These are phyloP conservation scores for Cordyceps cateniannulata DNA, from an alignment of 2,329 filamentous ascomycete species.

Conservation along the genomic window DNA sequence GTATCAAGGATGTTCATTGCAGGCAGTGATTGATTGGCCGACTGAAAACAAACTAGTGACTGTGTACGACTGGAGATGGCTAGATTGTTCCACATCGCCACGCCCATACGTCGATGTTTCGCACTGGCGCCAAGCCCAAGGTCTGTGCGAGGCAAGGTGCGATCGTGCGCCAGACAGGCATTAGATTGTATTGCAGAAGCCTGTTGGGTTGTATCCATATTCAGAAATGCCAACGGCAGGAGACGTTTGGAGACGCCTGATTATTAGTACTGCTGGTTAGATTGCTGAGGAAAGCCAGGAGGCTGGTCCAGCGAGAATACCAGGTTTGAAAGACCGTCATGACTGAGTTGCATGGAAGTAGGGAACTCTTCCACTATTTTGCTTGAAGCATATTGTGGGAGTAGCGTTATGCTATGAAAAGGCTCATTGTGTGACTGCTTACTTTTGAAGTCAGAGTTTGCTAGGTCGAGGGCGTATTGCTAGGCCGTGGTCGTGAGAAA, in stretches of 20 bases:
- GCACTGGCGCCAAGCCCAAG: background rate
- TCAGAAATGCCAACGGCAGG: background rate
- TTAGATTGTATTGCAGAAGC: background rate
- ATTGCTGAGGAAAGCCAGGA: no score
- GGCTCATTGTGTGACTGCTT: background rate
- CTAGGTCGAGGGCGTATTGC: background rate
- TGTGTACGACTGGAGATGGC: background rate
- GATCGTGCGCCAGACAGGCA: background rate
- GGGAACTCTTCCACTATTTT: background rate
- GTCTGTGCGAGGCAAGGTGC: conserved; percentile 10
- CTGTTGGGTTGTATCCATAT: background rate
- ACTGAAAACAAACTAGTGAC: background rate
- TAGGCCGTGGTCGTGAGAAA: background rate
- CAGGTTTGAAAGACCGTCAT: no score
- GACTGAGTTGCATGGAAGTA: background rate
- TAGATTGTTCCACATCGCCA: conserved; percentile 2
- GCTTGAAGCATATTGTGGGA: no score
- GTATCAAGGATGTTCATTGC: background rate
- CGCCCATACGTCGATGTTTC: background rate
- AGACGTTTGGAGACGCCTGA: background rate
- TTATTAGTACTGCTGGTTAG: no score
- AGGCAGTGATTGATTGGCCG: conserved; percentile 5
- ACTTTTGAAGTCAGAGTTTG: background rate
- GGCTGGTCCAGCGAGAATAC: no score
- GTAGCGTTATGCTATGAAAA: background rate